Conservation (phyloP, 768 basidiomycete genomes). For the Strobilomyces echinocephalus region DNA sequence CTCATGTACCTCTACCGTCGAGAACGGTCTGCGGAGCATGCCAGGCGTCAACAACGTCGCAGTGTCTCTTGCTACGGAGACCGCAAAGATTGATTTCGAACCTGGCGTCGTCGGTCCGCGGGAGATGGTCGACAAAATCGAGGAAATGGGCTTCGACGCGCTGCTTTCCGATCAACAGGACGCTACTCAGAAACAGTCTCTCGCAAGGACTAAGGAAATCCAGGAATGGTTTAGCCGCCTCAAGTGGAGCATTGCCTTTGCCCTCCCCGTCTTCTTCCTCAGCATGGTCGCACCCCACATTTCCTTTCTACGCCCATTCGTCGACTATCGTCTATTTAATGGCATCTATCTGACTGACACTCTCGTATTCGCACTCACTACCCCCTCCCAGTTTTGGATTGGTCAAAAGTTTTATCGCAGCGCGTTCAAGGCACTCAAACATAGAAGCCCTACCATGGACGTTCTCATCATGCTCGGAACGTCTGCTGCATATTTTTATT, state of each 20-base stretch:
- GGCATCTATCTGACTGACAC: constrained; percentile 82
- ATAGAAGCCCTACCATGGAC: constrained; percentile 94
- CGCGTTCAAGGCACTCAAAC: constrained; percentile 88
- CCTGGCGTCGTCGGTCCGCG: constrained; percentile 66
- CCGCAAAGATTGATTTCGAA: constrained; percentile 73
- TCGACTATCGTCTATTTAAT: constrained; percentile 47
- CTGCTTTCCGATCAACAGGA: constrained; percentile 78
- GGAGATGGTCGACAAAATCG: constrained; percentile 84
- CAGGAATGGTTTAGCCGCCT: constrained; percentile 84
- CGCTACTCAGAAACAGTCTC: constrained; percentile 78
- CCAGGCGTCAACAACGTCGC: constrained; percentile 73
- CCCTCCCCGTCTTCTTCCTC: constrained; percentile 91
- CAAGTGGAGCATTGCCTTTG: constrained; percentile 68
- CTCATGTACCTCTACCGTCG: constrained; percentile 74
- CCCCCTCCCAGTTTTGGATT: constrained; percentile 91
- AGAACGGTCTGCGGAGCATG: constrained; percentile 58
- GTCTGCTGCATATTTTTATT: constrained; percentile 91
- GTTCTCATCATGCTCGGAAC: constrained; percentile 95
- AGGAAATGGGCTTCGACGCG: constrained; percentile 88
- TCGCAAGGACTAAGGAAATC: constrained; percentile 87
- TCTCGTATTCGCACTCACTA: constrained; percentile 68
- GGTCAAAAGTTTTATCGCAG: constrained; percentile 83
- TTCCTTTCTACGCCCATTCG: constrained; percentile 50
- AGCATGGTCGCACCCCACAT: constrained; percentile 79
- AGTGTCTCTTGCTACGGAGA: constrained; percentile 73